A percentile compares a stretch with the other conserved stretches of the same genome.
phyloP scores from a whole-genome alignment of 208 protist genomes.

The Trypanosoma mega region DNA sequence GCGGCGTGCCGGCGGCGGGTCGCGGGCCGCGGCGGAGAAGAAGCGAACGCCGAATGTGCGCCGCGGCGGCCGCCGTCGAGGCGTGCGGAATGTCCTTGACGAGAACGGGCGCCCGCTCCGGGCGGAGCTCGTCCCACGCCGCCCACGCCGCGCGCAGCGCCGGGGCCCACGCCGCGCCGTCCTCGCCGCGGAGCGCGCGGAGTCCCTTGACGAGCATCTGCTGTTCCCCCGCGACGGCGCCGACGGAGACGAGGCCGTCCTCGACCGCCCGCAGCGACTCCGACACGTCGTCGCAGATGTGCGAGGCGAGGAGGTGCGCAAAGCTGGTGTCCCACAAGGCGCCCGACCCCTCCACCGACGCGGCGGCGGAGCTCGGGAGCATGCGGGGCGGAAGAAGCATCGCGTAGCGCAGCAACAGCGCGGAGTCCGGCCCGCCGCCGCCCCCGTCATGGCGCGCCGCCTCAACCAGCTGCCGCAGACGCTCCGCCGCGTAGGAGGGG shows the following conservation, averaged over 20 bases:
- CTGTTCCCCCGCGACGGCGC: conserved; percentile 15
- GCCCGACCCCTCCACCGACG: conserved; percentile 6
- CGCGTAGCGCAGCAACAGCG: conserved; percentile 56
- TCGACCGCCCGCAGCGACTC: conserved; percentile 63
- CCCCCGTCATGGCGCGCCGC: conserved; percentile 48
- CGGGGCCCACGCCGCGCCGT: conserved; percentile 2
- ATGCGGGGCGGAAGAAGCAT: conserved; percentile 58
- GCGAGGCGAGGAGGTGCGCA: conserved; percentile 45
- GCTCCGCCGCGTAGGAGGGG: conserved; percentile 49
- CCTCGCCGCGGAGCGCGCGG: neutral
- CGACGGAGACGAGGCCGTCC: conserved; percentile 36
- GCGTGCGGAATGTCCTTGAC: conserved; percentile 35
- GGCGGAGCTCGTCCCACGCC: conserved; percentile 18
- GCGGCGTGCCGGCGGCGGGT: neutral
- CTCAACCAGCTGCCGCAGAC: conserved; percentile 48
- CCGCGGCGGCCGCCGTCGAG: conserved; percentile 29
- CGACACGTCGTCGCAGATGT: conserved; percentile 64
- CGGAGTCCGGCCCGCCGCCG: conserved; percentile 29
- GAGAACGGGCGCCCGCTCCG: conserved; percentile 8
- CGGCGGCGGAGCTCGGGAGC: conserved; percentile 33
- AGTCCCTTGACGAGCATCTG: conserved; percentile 14
- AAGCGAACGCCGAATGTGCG: conserved; percentile 39
- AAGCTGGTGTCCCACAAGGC: conserved; percentile 34
- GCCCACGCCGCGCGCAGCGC: conserved; percentile 6
- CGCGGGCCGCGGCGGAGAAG: conserved; percentile 47